Evolutionary conservation across 345 rosid genomes (phyloP).

Genomic region (Populus simonii): DNA sequence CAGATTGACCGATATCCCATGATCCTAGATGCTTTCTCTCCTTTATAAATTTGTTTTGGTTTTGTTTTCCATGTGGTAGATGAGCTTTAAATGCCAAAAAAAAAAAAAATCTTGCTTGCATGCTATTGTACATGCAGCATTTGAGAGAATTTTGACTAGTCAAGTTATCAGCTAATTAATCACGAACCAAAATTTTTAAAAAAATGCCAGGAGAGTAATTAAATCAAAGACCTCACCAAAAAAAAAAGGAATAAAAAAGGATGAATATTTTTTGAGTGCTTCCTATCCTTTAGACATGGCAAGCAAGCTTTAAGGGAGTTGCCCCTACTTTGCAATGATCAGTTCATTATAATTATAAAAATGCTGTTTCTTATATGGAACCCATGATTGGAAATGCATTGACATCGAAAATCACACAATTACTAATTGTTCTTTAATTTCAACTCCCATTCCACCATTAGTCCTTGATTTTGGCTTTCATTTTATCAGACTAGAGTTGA

Average conservation of each 20-base stretch:
- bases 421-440: not conserved
- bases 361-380: not conserved
- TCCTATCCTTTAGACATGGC: conserved; percentile 15
- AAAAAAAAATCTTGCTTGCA: no score
- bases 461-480: not conserved
- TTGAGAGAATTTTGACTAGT: conserved; percentile 14
- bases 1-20: conserved; percentile 13
- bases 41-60: conserved; percentile 9
- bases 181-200: not conserved
- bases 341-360: not conserved
- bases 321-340: not conserved
- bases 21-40: conserved; percentile 12
- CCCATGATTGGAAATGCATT: conserved; percentile 7
- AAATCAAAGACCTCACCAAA: not conserved
- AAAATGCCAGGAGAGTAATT: not conserved
- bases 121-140: not conserved
- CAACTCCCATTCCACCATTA: not conserved
- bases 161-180: conserved; percentile 11
- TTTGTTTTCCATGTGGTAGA: conserved; percentile 15
- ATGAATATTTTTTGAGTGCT: not conserved
- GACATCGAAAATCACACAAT: not conserved
- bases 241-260: not conserved
- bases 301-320: conserved; percentile 2
- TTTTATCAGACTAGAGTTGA: no score
- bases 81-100: not conserved